phyloP scores from a whole-genome alignment of 495 filamentous ascomycete genomes.

The Daldinia vernicosa region DNA sequence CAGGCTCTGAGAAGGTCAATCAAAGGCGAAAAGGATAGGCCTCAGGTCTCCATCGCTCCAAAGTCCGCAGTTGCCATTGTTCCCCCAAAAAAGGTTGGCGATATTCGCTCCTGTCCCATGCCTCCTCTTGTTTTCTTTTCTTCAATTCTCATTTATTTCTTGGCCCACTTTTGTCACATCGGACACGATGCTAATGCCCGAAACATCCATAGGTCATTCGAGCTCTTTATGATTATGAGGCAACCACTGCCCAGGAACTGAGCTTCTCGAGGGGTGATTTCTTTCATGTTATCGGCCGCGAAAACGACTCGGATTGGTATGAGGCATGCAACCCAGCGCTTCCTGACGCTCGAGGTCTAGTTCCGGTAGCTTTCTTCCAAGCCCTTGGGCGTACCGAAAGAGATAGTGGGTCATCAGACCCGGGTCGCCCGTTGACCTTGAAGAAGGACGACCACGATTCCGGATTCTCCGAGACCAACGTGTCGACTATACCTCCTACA shows the following conservation, averaged over 20 bases:
- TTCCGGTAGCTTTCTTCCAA: conserved; percentile 94
- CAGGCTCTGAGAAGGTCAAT: conserved; percentile 86
- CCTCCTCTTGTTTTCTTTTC: conserved; percentile 31
- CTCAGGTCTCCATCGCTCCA: conserved; percentile 86
- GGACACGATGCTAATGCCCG: conserved; percentile 41
- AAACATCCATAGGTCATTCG: conserved; percentile 79
- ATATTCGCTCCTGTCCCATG: conserved; percentile 26
- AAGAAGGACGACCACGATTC: conserved; percentile 53
- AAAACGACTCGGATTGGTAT: conserved; percentile 96
- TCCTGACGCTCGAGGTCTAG: conserved; percentile 86
- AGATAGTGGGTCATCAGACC: conserved; percentile 82
- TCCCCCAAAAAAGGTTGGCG: conserved; percentile 91
- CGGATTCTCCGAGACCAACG: conserved; percentile 54
- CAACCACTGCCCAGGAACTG: conserved; percentile 79
- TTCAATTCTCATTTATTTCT: conserved; percentile 4
- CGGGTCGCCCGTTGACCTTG: conserved; percentile 63
- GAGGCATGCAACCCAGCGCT: conserved; percentile 97
- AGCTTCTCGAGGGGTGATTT: conserved; percentile 95
- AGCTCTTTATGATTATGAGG: conserved; percentile 92
- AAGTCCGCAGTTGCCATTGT: conserved; percentile 96
- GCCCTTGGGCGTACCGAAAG: conserved; percentile 88
- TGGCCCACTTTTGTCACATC: conserved; percentile 17
- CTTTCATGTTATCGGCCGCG: conserved; percentile 96
- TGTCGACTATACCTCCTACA: conserved; percentile 68
- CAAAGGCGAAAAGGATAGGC: conserved; percentile 83